These are phyloP conservation scores for Cantharellus cinnabarinus DNA, from an alignment of 768 basidiomycete genomes.

Conservation along the genomic window DNA sequence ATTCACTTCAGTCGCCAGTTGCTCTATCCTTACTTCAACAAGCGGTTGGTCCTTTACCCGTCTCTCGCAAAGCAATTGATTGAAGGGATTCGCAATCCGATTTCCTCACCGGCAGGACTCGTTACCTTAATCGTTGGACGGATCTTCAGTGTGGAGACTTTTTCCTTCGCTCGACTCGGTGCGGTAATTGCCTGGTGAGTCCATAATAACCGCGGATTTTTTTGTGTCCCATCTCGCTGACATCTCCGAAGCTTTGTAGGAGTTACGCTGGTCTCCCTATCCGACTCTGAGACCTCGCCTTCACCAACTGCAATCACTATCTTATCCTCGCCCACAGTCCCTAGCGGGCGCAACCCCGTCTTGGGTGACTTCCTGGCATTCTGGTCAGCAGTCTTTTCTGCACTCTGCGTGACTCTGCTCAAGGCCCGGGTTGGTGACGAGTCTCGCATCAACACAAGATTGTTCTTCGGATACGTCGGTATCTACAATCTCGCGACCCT, in stretches of 20 bases:
- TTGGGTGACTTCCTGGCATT: slow-evolving; percentile 72
- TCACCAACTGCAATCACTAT: not conserved
- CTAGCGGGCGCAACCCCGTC: slow-evolving; percentile 19
- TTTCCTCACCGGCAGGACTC: slow-evolving; percentile 46
- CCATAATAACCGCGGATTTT: slow-evolving; percentile 35
- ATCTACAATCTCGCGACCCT: slow-evolving; percentile 57
- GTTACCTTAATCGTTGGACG: slow-evolving; percentile 79
- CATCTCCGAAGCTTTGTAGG: slow-evolving; percentile 20
- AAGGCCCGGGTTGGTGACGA: slow-evolving; percentile 72
- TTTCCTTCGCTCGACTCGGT: slow-evolving; percentile 36
- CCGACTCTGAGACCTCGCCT: slow-evolving; percentile 1
- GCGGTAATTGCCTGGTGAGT: slow-evolving; percentile 60
- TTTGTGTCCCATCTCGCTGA: slow-evolving; percentile 75
- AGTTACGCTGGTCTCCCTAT: slow-evolving; percentile 7
- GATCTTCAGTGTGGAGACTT: slow-evolving; percentile 56
- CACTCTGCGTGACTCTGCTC: slow-evolving; percentile 88
- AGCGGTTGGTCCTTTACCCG: slow-evolving; percentile 37
- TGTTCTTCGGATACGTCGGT: slow-evolving; percentile 90
- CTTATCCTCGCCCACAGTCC: not conserved
- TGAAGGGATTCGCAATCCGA: not conserved
- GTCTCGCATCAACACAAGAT: slow-evolving; percentile 75
- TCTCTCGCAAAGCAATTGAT: not conserved
- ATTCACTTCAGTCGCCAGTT: slow-evolving; percentile 85
- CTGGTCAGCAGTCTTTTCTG: slow-evolving; percentile 73
- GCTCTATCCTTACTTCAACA: slow-evolving; percentile 74